Conservation (phyloP, 2,329 filamentous ascomycete species). For the Hirsutella rhossiliensis region DNA sequence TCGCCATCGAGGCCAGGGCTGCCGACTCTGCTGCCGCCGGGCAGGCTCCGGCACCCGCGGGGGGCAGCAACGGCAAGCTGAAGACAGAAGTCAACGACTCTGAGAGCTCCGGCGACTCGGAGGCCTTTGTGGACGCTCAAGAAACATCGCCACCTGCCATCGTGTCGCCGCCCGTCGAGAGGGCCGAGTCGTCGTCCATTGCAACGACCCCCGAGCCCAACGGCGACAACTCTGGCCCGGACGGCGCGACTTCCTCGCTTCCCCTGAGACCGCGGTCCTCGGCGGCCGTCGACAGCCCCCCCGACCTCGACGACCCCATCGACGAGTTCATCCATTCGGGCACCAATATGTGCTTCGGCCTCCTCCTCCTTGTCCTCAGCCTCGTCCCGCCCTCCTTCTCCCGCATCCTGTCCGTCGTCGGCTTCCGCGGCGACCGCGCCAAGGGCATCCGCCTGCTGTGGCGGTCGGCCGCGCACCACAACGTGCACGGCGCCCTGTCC, state of each 20-base stretch:
- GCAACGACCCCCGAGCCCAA: slow-evolving; percentile 8
- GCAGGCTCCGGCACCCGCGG: background rate
- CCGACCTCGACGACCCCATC: slow-evolving; percentile 47
- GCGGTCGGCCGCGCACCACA: slow-evolving; percentile 74
- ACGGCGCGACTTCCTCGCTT: slow-evolving; percentile 2
- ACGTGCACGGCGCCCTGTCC: slow-evolving; percentile 86
- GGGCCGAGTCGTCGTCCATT: slow-evolving; percentile 7
- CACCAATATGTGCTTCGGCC: slow-evolving; percentile 78
- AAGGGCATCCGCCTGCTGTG: slow-evolving; percentile 78
- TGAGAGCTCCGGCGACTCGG: background rate
- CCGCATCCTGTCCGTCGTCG: slow-evolving; percentile 76
- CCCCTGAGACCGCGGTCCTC: slow-evolving; percentile 13
- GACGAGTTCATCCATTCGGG: slow-evolving; percentile 87
- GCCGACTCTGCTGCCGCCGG: slow-evolving; percentile 8
- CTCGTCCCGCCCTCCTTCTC: slow-evolving; percentile 86
- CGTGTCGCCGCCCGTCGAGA: slow-evolving; percentile 25
- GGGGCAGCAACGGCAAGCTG: no score
- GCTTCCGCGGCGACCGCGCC: slow-evolving; percentile 80
- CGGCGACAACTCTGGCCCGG: background rate
- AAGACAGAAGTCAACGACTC: no score
- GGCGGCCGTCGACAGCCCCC: slow-evolving; percentile 32
- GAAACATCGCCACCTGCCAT: slow-evolving; percentile 31
- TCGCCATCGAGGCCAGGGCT: slow-evolving; percentile 55
- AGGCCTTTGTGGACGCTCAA: slow-evolving; percentile 40
- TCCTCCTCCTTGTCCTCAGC: slow-evolving; percentile 76